phyloP scores from a whole-genome alignment of 441 rosid genomes.

The Melianthus villosus region DNA sequence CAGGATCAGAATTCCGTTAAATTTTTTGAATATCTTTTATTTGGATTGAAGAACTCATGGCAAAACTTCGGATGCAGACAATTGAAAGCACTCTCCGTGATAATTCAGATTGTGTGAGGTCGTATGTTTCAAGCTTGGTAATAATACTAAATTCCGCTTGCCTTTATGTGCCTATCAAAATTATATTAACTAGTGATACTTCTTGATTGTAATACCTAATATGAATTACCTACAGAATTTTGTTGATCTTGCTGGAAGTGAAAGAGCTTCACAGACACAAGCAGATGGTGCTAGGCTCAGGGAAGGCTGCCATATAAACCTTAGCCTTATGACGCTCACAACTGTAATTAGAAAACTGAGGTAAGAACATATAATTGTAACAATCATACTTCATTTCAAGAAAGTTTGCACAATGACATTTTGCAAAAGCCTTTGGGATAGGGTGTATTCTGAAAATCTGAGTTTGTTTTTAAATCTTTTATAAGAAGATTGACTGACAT shows the following conservation, averaged over 20 bases:
- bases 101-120: constrained; percentile 85
- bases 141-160: constrained; percentile 3
- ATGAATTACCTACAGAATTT: constrained; percentile 50
- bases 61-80: constrained; percentile 32
- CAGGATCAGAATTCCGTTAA: too few species aligned
- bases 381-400: too few species aligned
- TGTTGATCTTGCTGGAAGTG: constrained; percentile 98
- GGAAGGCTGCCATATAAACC: constrained; percentile 98
- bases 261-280: constrained; percentile 91
- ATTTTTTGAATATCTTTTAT: not conserved
- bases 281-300: constrained; percentile 89
- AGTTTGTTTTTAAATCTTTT: too few species aligned
- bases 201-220: constrained; percentile 3
- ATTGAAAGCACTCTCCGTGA: constrained; percentile 84
- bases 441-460: too few species aligned
- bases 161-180: constrained; percentile 1
- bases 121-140: constrained; percentile 92
- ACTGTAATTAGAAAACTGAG: constrained; percentile 95
- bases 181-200: not conserved
- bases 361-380: constrained; percentile 19
- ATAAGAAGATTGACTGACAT: too few species aligned
- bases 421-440: not conserved
- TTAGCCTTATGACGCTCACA: constrained; percentile 93
- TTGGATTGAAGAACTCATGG: constrained; percentile 4
- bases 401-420: too few species aligned